Evolutionary conservation across 192 early-diverging fungal species (phyloP), one percentile per base, ranked within the genome.

Genomic region (Thamnidium elegans): DNA sequence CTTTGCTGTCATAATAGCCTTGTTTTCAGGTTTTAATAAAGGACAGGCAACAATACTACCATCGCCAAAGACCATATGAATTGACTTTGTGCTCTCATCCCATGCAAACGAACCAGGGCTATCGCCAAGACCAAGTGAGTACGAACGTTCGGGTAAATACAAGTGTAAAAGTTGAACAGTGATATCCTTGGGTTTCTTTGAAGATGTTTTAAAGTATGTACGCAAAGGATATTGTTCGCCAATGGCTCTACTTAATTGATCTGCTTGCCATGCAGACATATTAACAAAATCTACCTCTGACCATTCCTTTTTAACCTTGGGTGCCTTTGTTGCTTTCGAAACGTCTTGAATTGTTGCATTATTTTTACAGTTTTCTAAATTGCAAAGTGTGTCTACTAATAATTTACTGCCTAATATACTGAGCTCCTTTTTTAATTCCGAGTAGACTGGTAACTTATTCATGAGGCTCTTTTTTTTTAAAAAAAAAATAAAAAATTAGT

Each of bases 201-300:
- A 39, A 1, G 36, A 9, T 9, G 36, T 39, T 39, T 39, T 63
- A 68, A 85, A 87, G 9, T 31, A 66, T 20, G 83, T 80, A 15
- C 75, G 71, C 7, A 87, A 62, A 14, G 86, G 83, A 52, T 81
- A 74, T 86, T 86, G 88, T 45, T 84, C 74, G 31, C 87, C 89
- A 67, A 92, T 85, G 6, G 93, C 91, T 23, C 90, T 78, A 64
- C 90, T 75, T 47, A 88, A 67, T 58, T 82, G 72, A 50, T 86
- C 85, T 7, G 92, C 80, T 1, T 87, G 54, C 34, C 83, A 75
- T 0, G 84, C 85, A 0, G 80, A 69, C 86, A 88, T 86, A 2
- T 43, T 45, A 6, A 69, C 53, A 86, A 88, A 95, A 34, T 84
- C 62, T 7, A 92, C 73, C 14, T 78, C 64, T 15, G 84, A 72